Evolutionary conservation across 306 rosid species (phyloP), one percentile per base, ranked within the genome.

Genomic region (Dryas drummondii): DNA sequence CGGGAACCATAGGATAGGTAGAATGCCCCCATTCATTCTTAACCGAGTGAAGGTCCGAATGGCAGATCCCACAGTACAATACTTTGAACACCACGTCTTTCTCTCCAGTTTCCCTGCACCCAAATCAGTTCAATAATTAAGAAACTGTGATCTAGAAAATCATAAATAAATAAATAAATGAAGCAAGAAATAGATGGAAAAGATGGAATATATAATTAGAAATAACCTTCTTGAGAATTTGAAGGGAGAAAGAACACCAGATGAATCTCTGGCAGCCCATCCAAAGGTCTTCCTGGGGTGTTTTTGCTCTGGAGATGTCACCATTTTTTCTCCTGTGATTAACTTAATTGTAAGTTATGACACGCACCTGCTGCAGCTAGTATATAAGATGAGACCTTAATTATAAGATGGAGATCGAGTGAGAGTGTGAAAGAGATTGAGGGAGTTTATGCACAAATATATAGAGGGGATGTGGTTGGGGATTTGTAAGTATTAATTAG

Each of bases 21-120:
- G 77, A 4, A 66, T 6, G 6, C 54, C 75, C 51, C 69, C 85
- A 73, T 0, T 73, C 50, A 12, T 74, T 48, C 70, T 62, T 74
- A 3, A 5, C 14, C 37, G 9, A 16, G 26, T 79, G 74, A 19
- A 79, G 73, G 10, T 79, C 82, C 26, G 73, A 42, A 62, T 79
- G 78, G 27, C 78, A 79, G 26, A 72, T 72, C 11, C 74, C 74
- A 37, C 70, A 79, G 45, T 79, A 79, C 69, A 65, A 0, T 4
- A 79, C 72, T 59, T 71, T 71, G 14, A 78, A 64, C 11, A 44
- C 44, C 6, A 78, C 72, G 15, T 78, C 82, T 6, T 78, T 54
- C 4, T 78, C 67, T 8, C 76, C 72, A 2, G 76, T 71, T 62
- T 47, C 56, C 67, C 82, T 78, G 68, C 73, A 71, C 48, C 74